Conservation (phyloP, 1,139 yeast genomes). For the Protomyces inundatus region DNA sequence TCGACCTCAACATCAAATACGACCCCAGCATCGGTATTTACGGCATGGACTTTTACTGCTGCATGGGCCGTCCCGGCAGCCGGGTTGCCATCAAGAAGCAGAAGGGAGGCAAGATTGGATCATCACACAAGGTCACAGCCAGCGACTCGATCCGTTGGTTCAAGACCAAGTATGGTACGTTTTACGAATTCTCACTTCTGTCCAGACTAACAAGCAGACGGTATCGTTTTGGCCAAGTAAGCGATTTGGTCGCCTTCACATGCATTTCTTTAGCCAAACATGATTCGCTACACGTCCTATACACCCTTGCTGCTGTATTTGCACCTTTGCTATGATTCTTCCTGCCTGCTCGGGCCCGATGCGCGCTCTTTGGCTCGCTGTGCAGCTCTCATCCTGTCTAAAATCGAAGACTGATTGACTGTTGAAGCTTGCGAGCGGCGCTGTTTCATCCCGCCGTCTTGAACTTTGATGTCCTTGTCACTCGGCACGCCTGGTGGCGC, state of each 20-base stretch:
- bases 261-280: not conserved
- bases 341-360: no score
- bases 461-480: not conserved
- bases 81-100: conserved; percentile 99
- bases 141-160: conserved; percentile 97
- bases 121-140: conserved; percentile 84
- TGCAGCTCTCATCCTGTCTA: not conserved
- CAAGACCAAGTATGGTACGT: conserved; percentile 94
- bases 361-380: no score
- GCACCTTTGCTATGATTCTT: no score
- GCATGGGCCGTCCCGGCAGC: conserved; percentile 99
- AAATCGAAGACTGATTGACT: not conserved
- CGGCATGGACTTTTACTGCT: conserved; percentile 99
- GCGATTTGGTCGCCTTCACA: not conserved
- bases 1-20: conserved; percentile 99
- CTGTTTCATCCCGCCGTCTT: not conserved
- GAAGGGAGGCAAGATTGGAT: conserved; percentile 82
- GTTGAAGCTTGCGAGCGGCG: no score
- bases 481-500: not conserved
- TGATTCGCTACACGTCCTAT: not conserved
- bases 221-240: not conserved
- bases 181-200: not conserved
- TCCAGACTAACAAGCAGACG: not conserved
- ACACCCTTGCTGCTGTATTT: no score
- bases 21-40: conserved; percentile 99